Evolutionary conservation across 495 filamentous ascomycete species (phyloP).

Genomic region (Acidomyces sp.): DNA sequence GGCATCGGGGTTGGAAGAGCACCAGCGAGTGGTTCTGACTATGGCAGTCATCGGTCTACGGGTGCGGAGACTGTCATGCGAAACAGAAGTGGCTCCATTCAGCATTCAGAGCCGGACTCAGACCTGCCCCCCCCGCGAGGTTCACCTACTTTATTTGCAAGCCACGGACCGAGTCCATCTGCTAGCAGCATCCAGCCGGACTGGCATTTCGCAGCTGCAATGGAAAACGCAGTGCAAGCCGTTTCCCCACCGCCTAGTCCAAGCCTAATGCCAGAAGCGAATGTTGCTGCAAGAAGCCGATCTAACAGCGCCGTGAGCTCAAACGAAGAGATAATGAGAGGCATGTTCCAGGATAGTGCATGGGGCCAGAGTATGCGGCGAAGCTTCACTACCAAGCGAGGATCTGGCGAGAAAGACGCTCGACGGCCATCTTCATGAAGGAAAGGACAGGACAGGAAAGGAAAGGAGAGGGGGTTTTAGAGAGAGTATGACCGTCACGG

Average conservation of each 20-base stretch:
- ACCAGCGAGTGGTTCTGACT: slow-evolving; percentile 17
- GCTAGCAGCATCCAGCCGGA: slow-evolving; percentile 21
- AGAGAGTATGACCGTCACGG: too few relatives aligned
- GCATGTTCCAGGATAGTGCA: slow-evolving; percentile 69
- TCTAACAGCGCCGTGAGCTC: slow-evolving; percentile 59
- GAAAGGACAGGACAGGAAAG: background rate
- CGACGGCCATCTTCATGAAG: slow-evolving; percentile 10
- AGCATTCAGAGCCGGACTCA: slow-evolving; percentile 20
- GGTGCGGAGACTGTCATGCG: slow-evolving; percentile 18
- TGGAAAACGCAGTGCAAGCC: slow-evolving; percentile 16
- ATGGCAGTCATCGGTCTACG: slow-evolving; percentile 18
- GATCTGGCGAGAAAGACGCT: slow-evolving; percentile 25
- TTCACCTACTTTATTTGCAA: slow-evolving; percentile 12
- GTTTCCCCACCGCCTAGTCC: slow-evolving; percentile 26
- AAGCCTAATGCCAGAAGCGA: slow-evolving; percentile 15
- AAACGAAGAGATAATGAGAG: slow-evolving; percentile 64
- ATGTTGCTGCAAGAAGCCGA: slow-evolving; percentile 31
- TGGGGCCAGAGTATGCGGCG: slow-evolving; percentile 88
- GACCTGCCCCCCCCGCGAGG: slow-evolving; percentile 16
- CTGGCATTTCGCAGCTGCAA: slow-evolving; percentile 28
- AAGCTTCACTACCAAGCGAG: slow-evolving; percentile 61
- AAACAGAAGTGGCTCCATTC: slow-evolving; percentile 28
- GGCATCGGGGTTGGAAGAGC: slow-evolving; percentile 9
- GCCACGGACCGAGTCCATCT: slow-evolving; percentile 18
- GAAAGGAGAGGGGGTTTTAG: slow-evolving; percentile 6